Evolutionary conservation across 192 early-diverging fungal genomes (phyloP), one percentile per base, ranked within the genome.

Genomic region (Backusella westeae): DNA sequence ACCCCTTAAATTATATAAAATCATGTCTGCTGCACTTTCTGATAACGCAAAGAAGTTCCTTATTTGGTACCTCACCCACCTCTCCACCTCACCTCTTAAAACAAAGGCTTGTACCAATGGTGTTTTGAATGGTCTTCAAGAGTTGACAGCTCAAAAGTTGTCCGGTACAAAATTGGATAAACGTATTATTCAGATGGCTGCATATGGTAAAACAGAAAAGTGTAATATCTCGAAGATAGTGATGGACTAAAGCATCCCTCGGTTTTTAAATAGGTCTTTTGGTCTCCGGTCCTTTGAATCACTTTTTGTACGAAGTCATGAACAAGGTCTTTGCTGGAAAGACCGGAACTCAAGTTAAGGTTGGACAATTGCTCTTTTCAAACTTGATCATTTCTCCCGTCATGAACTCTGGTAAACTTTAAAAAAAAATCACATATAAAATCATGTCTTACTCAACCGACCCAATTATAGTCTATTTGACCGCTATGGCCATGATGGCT

Each of bases 311-410:
- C 85, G 90, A 91, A 66, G 73, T 87, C 52, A 82, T 96, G 79
- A 91, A 92, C 77, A 91, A 87, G 75, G 85, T 90, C 44, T 95
- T 96, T 86, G 83, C 87, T 56, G 88, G 88, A 66, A 90, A 91
- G 68, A 86, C 91, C 63, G 90, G 86, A 56, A 82, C 85, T 73
- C 75, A 85, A 74, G 89, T 88, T 73, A 91, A 90, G 73, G 76
- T 97, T 65, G 79, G 90, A 69, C 90, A 94, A 75, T 87, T 96
- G 34, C 77, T 97, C 72, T 89, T 87, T 36, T 83, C 89, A 69
- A 93, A 95, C 78, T 80, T 97, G 32, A 83, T 96, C 69, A 90
- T 95, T 69, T 91, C 93, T 49, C 96, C 96, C 21, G 93, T 96
- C 73, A 90, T 93, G 80, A 96, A 95, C 84, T 86, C 93, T 73